Percentiles rank a stretch among this genome's conserved stretches.
Evolutionary conservation across 2,329 filamentous ascomycete species (phyloP).

Genomic region (Neonectria ditissima): DNA sequence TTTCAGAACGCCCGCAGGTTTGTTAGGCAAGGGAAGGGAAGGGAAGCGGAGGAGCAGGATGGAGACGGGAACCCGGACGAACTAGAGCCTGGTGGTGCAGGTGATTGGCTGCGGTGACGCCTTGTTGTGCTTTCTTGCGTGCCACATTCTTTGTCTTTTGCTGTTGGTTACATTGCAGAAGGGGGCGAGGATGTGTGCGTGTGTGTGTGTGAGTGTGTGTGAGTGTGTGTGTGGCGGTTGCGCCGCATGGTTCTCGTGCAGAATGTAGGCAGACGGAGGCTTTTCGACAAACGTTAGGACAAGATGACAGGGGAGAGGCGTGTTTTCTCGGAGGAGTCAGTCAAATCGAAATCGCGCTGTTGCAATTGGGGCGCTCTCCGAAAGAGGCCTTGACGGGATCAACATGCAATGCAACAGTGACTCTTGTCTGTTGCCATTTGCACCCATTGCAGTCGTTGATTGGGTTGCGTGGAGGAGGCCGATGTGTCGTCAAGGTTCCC

Average conservation of each 20-base stretch:
- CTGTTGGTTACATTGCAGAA: conserved; percentile 19
- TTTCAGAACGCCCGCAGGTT: conserved; percentile 39
- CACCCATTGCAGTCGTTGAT: background rate
- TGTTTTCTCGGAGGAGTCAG: background rate
- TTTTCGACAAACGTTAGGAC: conserved; percentile 11
- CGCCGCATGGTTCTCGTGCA: conserved; percentile 23
- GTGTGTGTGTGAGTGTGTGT: conserved; percentile 1
- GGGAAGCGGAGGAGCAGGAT: conserved; percentile 38
- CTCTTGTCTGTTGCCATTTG: conserved; percentile 1
- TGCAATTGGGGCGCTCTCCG: conserved; percentile 12
- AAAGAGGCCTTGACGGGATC: conserved; percentile 1
- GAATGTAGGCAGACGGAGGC: background rate
- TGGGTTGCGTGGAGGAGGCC: background rate
- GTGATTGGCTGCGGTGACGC: conserved; percentile 17
- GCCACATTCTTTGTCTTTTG: conserved; percentile 3
- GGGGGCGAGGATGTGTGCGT: background rate
- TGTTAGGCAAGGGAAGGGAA: conserved; percentile 8
- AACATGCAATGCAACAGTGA: conserved; percentile 10
- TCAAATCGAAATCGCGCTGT: background rate
- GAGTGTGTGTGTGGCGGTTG: conserved; percentile 16
- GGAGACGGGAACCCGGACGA: conserved; percentile 17
- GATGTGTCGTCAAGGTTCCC: background rate
- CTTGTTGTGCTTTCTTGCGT: conserved; percentile 3
- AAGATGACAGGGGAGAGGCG: conserved; percentile 10
- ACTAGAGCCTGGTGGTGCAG: conserved; percentile 13